Evolutionary conservation across 768 basidiomycete species (phyloP).

Genomic region (Tubosaeta sp.): DNA sequence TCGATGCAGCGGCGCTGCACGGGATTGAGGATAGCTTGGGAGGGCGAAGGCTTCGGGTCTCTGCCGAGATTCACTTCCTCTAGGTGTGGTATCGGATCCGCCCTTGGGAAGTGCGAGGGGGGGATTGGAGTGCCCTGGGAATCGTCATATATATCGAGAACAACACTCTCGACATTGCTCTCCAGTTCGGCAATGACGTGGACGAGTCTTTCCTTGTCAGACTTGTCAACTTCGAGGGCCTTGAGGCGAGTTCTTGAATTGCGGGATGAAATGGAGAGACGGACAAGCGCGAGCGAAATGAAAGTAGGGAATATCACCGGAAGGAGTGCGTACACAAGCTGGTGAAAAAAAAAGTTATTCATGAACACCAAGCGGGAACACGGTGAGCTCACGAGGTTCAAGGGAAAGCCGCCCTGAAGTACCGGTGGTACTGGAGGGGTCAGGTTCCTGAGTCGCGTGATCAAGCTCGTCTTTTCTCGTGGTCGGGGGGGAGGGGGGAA

Average conservation of each 20-base stretch:
- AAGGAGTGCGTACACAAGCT: slow-evolving; percentile 53
- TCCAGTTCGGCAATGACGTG: slow-evolving; percentile 58
- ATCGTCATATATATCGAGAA: slow-evolving; percentile 57
- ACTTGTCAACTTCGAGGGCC: slow-evolving; percentile 53
- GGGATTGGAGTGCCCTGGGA: slow-evolving; percentile 25
- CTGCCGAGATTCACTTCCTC: not conserved
- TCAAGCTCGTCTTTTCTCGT: slow-evolving; percentile 39
- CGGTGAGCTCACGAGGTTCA: slow-evolving; percentile 56
- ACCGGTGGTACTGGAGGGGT: slow-evolving; percentile 53
- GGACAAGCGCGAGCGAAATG: slow-evolving; percentile 49
- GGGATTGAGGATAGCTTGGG: slow-evolving; percentile 48
- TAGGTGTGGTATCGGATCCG: not conserved
- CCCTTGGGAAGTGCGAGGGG: slow-evolving; percentile 1
- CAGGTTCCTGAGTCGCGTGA: slow-evolving; percentile 36
- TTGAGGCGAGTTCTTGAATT: slow-evolving; percentile 63
- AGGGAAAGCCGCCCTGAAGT: slow-evolving; percentile 58
- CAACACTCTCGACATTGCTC: slow-evolving; percentile 53
- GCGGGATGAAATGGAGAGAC: slow-evolving; percentile 53
- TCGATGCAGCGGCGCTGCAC: slow-evolving; percentile 54
- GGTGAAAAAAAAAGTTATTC: slow-evolving; percentile 1
- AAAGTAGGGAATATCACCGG: slow-evolving; percentile 65
- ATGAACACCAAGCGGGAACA: not conserved
- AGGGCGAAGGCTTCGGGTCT: slow-evolving; percentile 13
- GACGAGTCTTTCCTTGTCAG: slow-evolving; percentile 47
- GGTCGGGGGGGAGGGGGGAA: slow-evolving; percentile 43